Evolutionary conservation across 2,329 filamentous ascomycete species (phyloP), one percentile per base, ranked within the genome.

Genomic region (Ophiostoma tasmaniense): DNA sequence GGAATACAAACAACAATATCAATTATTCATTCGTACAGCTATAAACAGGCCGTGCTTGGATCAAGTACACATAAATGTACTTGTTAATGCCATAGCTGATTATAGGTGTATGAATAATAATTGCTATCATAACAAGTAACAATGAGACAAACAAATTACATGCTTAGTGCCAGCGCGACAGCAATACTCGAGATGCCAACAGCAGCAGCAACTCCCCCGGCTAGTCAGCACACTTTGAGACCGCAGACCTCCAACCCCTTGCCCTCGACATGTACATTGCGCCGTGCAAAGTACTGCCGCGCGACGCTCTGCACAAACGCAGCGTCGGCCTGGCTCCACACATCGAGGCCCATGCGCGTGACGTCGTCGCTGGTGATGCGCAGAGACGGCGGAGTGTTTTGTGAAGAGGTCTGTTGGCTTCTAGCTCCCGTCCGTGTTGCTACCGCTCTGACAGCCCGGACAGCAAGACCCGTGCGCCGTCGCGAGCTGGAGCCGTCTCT

Each of bases 191-290:
- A 33, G 11, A 30, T 30, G 11, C 55, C 28, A 4, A 62, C 59
- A 22, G 30, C 55, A 8, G n/a, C 13, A 3, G 59, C 59, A 33
- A 33, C 33, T 2, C 33, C 33, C 3, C 33, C 72, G 65, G 71
- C 55, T 22, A 72, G 70, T 79, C 75, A 90, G 75, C 89, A 92
- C 39, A 93, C 85, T 75, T 85, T 81, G 67, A 93, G 80, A 4
- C 90, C 90, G 74, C 90, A 92, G n/a, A 91, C 85, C 75, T 91
- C 88, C 1, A 93, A 81, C n/a, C 85, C 85, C 75, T 87, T 88
- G 45, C 87, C 86, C 76, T 91, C 85, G 25, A 92, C 85, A 72
- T 83, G 82, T 14, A 71, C 71, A 11, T 87, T 87, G 64, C 81
- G 77, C 20, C 88, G 81, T 37, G 81, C 86, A 78, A 92, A 93